Percentiles rank a stretch among this genome's conserved stretches.
Evolutionary conservation across 805 yeast genomes (phyloP).

Genomic region (Pichia sporocuriosa): DNA sequence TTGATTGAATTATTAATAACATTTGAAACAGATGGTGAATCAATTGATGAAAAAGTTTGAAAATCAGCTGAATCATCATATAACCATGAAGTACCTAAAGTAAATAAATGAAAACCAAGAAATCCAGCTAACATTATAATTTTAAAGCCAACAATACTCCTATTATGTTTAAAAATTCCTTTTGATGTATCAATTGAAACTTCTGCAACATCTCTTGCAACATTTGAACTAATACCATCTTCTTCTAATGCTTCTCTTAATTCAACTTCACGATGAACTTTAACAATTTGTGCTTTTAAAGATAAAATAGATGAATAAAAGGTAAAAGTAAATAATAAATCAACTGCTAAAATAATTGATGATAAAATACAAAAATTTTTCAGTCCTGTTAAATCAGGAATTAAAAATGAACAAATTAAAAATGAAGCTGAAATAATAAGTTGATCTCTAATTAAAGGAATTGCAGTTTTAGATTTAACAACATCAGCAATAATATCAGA

Average conservation of each 20-base stretch:
- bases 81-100: slow-evolving; percentile 66
- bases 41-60: slow-evolving; percentile 17
- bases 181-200: slow-evolving; percentile 25
- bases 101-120: slow-evolving; percentile 57
- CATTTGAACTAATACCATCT: slow-evolving; percentile 74
- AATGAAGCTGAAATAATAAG: slow-evolving; percentile 66
- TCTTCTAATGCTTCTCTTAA: slow-evolving; percentile 81
- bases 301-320: slow-evolving; percentile 80
- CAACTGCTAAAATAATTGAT: slow-evolving; percentile 62
- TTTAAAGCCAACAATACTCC: slow-evolving; percentile 48
- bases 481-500: slow-evolving; percentile 28
- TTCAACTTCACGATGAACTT: slow-evolving; percentile 74
- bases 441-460: slow-evolving; percentile 67
- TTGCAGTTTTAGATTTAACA: slow-evolving; percentile 33
- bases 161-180: slow-evolving; percentile 31
- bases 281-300: slow-evolving; percentile 79
- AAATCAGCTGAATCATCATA: slow-evolving; percentile 39
- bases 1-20: slow-evolving; percentile 36
- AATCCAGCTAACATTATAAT: slow-evolving; percentile 53
- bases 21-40: slow-evolving; percentile 29
- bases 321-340: slow-evolving; percentile 66
- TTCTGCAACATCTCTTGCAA: slow-evolving; percentile 65
- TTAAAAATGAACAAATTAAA: slow-evolving; percentile 56
- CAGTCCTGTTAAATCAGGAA: slow-evolving; percentile 63
- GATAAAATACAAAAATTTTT: slow-evolving; percentile 74